A percentile compares a stretch with the other conserved stretches of the same genome.
Conservation (phyloP, 1,284 basidiomycete species). For the Moniliella sp. region DNA sequence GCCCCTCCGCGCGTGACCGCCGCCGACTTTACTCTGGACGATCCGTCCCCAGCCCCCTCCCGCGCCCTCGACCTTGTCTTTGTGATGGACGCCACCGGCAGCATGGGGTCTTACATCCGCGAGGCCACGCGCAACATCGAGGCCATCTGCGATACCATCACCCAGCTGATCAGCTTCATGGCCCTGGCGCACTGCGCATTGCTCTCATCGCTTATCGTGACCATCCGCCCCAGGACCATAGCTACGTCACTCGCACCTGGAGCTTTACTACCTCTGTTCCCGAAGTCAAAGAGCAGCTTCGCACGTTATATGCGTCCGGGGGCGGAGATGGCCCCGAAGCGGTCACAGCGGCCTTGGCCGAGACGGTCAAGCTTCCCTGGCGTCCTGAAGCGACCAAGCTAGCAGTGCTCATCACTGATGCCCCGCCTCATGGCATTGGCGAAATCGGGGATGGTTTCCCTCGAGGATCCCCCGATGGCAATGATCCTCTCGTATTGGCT, state of each 20-base stretch:
- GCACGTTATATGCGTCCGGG: constrained; percentile 66
- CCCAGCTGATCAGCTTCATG: constrained; percentile 69
- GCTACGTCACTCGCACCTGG: constrained; percentile 52
- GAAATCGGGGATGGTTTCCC: constrained; percentile 50
- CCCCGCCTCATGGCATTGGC: constrained; percentile 59
- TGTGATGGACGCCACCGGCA: constrained; percentile 30
- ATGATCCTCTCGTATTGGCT: constrained; percentile 67
- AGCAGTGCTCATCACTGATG: constrained; percentile 62
- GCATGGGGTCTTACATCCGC: constrained; percentile 26
- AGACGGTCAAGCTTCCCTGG: constrained; percentile 52
- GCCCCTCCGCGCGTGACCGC: neutral
- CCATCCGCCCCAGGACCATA: constrained; percentile 28
- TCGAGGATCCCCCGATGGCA: constrained; percentile 38
- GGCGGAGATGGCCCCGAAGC: constrained; percentile 93
- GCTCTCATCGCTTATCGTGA: constrained; percentile 44
- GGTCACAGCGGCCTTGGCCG: constrained; percentile 75
- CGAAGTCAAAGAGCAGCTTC: constrained; percentile 64
- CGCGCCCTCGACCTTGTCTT: constrained; percentile 27
- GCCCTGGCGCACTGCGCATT: constrained; percentile 52
- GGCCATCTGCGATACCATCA: constrained; percentile 82
- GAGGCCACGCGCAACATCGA: constrained; percentile 88
- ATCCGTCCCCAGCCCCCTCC: constrained; percentile 2
- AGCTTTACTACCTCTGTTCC: constrained; percentile 72
- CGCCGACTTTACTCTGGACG: constrained; percentile 1
- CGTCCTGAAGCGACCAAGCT: constrained; percentile 71